phyloP scores from a whole-genome alignment of 73 alveolate species.

The Loxodes magnus region DNA sequence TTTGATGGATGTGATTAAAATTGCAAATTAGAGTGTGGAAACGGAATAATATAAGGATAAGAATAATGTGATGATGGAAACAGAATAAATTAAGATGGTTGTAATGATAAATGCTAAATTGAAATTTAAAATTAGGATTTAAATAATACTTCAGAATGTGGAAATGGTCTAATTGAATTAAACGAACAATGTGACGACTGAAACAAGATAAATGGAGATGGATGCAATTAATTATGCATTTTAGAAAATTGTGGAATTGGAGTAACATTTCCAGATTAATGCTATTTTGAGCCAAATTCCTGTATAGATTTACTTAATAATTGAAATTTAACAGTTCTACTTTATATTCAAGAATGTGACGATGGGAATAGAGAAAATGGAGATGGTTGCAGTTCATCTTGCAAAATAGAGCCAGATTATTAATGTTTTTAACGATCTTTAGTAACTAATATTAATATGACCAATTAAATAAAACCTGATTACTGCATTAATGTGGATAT shows the following conservation, averaged over 20 bases:
- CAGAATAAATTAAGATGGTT: background rate
- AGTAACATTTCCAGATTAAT: no score
- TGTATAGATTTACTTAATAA: no score
- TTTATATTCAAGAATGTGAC: slow-evolving; percentile 38
- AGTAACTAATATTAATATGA: no score
- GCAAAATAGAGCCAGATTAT: no score
- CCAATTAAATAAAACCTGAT: no score
- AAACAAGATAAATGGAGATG: background rate
- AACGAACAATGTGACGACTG: slow-evolving; percentile 20
- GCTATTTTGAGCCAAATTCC: no score
- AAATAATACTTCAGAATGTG: slow-evolving; percentile 15
- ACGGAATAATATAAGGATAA: no score
- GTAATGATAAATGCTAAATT: background rate
- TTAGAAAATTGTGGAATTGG: slow-evolving; percentile 28
- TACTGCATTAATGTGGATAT: no score
- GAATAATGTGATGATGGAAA: slow-evolving; percentile 10
- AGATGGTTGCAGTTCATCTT: slow-evolving; percentile 29
- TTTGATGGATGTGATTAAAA: slow-evolving; percentile 22
- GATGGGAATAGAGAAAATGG: slow-evolving; percentile 23
- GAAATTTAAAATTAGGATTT: background rate
- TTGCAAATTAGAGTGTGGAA: slow-evolving; percentile 17
- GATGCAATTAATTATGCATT: background rate
- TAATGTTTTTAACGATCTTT: no score
- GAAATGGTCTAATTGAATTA: slow-evolving; percentile 18
- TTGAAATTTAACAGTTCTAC: no score